phyloP scores from a whole-genome alignment of 352 stramenopile species.

The Globisporangium megalacanthum region DNA sequence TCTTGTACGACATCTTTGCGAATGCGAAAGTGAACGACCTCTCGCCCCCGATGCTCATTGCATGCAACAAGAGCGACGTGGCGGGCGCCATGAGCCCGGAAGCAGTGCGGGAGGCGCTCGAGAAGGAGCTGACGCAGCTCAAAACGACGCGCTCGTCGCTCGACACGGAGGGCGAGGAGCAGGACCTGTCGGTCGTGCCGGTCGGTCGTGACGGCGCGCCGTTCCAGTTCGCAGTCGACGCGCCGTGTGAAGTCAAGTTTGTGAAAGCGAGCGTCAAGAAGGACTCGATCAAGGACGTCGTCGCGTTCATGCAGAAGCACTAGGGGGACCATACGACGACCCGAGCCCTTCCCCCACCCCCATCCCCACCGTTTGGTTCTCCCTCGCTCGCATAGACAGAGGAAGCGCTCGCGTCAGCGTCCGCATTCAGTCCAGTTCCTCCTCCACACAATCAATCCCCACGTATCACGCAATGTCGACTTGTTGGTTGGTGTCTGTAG shows the following conservation, averaged over 20 bases:
- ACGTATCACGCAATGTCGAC: no score
- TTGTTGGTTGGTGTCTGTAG: no score
- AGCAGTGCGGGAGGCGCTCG: constrained; percentile 48
- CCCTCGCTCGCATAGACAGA: no score
- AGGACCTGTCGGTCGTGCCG: constrained; percentile 60
- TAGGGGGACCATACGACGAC: constrained; percentile 16
- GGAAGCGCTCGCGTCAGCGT: no score
- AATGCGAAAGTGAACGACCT: constrained; percentile 81
- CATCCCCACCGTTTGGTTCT: no score
- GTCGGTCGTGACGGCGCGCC: constrained; percentile 66
- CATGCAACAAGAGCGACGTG: constrained; percentile 82
- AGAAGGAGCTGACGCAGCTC: constrained; percentile 81
- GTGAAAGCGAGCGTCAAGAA: constrained; percentile 66
- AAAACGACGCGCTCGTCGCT: constrained; percentile 85
- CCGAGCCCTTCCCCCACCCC: no score
- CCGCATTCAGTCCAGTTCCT: no score
- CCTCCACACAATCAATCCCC: no score
- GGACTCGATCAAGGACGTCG: constrained; percentile 49
- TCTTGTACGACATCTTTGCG: constrained; percentile 84
- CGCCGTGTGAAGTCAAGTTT: constrained; percentile 76
- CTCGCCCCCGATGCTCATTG: constrained; percentile 60
- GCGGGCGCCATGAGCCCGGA: constrained; percentile 35
- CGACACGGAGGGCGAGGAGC: constrained; percentile 76
- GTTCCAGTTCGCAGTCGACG: constrained; percentile 79
- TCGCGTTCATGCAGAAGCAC: constrained; percentile 71